A percentile compares a stretch with the other conserved stretches of the same genome.
These are phyloP conservation scores for Xylariaceae sp. DNA, from an alignment of 2,329 filamentous ascomycete species.

Conservation along the genomic window DNA sequence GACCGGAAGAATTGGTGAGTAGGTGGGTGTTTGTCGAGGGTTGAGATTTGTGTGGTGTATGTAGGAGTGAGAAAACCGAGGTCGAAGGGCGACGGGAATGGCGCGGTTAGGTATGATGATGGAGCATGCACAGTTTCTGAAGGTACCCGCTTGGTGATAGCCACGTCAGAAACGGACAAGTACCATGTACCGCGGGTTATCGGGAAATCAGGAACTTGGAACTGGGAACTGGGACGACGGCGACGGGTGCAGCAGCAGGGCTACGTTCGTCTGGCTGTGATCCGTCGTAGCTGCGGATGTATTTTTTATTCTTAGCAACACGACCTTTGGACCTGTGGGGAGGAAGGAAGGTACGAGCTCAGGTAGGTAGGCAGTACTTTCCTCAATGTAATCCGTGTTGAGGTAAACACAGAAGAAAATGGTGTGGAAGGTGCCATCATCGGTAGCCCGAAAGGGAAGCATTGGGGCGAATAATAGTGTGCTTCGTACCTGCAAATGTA, in stretches of 20 bases:
- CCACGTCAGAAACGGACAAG: not conserved
- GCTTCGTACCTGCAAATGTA: not conserved
- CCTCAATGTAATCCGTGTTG: too few relatives aligned
- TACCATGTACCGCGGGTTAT: not conserved
- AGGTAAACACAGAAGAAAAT: too few relatives aligned
- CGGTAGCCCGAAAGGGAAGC: not conserved
- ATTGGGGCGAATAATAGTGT: not conserved
- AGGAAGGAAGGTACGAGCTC: too few relatives aligned
- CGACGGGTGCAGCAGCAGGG: too few relatives aligned
- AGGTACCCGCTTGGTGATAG: slow-evolving; percentile 4
- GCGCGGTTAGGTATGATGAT: slow-evolving; percentile 1
- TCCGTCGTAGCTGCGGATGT: too few relatives aligned
- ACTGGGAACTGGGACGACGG: too few relatives aligned
- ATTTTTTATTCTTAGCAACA: not conserved
- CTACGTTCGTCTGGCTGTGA: too few relatives aligned
- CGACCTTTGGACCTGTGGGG: too few relatives aligned
- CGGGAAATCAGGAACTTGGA: not conserved
- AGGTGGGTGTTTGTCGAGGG: slow-evolving; percentile 1
- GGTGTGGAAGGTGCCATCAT: not conserved
- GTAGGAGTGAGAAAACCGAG: slow-evolving; percentile 8
- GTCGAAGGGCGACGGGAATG: slow-evolving; percentile 12
- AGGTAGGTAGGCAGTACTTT: too few relatives aligned
- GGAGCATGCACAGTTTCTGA: not conserved
- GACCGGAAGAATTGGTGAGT: slow-evolving; percentile 6
- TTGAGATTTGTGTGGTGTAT: not conserved